Conservation (phyloP, 352 stramenopile species). For the Heterotrichella gracilis region DNA sequence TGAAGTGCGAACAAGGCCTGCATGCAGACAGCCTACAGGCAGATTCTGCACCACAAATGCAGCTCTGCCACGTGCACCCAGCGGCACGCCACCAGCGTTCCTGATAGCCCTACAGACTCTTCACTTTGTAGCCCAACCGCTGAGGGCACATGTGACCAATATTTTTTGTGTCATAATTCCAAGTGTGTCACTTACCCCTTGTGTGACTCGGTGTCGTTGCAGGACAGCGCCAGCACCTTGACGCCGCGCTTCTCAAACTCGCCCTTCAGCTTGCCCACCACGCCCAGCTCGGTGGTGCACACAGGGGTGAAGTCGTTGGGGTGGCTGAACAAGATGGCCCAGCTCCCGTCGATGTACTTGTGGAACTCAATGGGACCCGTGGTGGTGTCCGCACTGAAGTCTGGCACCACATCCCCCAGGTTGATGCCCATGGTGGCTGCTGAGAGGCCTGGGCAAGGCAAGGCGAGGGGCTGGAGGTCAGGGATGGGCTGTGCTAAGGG, state of each 20-base stretch:
- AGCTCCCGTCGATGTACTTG: conserved; percentile 29
- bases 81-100: too few relatives aligned
- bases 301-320: conserved; percentile 58
- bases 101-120: too few relatives aligned
- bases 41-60: too few relatives aligned
- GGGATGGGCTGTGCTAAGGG: too few relatives aligned
- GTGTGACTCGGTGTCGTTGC: conserved; percentile 18
- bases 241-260: conserved; percentile 37
- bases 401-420: conserved; percentile 22
- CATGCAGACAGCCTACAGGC: too few relatives aligned
- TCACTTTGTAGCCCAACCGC: too few relatives aligned
- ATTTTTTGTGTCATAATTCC: background rate
- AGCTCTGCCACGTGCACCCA: too few relatives aligned
- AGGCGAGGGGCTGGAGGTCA: too few relatives aligned
- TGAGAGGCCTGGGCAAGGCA: too few relatives aligned
- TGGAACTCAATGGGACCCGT: conserved; percentile 29
- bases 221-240: conserved; percentile 32
- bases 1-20: too few relatives aligned
- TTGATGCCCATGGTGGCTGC: background rate
- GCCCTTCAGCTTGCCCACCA: conserved; percentile 39
- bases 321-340: conserved; percentile 39
- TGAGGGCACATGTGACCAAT: too few relatives aligned
- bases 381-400: conserved; percentile 29
- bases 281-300: conserved; percentile 57
- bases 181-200: conserved; percentile 17